Evolutionary conservation across 1,284 basidiomycete species (phyloP).

Genomic region (Ganoderma leucocontextum): DNA sequence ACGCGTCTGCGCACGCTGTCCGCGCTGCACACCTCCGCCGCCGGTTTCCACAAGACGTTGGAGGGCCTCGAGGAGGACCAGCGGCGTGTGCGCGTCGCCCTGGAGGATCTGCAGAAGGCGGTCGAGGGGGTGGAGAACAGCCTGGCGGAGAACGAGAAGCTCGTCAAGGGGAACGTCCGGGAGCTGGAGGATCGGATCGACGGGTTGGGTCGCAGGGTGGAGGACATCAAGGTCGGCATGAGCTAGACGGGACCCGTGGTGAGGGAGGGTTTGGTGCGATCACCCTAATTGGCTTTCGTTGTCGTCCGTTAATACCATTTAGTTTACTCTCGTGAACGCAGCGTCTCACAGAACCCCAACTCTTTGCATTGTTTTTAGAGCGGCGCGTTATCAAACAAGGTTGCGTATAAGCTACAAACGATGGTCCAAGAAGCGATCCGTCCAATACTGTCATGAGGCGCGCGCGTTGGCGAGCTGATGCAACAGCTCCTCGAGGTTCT

Average conservation of each 20-base stretch:
- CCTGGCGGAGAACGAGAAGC: slow-evolving; percentile 76
- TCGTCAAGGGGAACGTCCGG: slow-evolving; percentile 69
- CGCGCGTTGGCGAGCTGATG: background rate
- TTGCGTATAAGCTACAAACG: background rate
- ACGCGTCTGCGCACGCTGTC: slow-evolving; percentile 87
- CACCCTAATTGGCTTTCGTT: background rate
- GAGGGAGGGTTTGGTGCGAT: background rate
- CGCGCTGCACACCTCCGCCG: slow-evolving; percentile 83
- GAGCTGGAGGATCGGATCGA: slow-evolving; percentile 55
- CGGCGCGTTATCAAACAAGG: background rate
- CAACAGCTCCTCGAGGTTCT: background rate
- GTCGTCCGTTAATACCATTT: slow-evolving; percentile 4
- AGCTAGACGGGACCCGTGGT: slow-evolving; percentile 10
- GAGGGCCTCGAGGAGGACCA: slow-evolving; percentile 79
- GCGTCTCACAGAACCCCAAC: background rate
- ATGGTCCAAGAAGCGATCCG: background rate
- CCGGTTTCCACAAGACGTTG: slow-evolving; percentile 78
- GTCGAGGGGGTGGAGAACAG: slow-evolving; percentile 79
- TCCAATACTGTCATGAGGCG: background rate
- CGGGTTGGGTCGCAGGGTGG: slow-evolving; percentile 43
- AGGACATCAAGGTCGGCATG: slow-evolving; percentile 32
- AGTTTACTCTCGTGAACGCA: background rate
- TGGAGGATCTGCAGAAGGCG: slow-evolving; percentile 75
- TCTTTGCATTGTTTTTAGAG: background rate
- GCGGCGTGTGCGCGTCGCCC: slow-evolving; percentile 63